Evolutionary conservation across 2,329 filamentous ascomycete genomes (phyloP).

Genomic region (Geosmithia morbida): DNA sequence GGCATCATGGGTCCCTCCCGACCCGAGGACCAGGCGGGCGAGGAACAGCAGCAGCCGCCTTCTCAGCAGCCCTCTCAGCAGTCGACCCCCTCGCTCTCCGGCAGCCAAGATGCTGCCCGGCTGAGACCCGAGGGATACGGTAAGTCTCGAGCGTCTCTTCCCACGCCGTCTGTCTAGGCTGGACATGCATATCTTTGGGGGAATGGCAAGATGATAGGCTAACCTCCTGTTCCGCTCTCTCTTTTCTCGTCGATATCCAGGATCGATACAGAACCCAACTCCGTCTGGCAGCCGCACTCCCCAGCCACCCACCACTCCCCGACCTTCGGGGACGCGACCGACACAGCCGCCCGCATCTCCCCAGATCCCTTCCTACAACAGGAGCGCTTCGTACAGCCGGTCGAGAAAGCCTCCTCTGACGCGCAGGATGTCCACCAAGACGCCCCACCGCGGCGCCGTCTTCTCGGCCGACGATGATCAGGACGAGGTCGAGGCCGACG

Average conservation of each 20-base stretch:
- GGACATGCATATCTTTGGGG: neutral
- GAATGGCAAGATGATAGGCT: too few relatives aligned
- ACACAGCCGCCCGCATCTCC: slow-evolving; percentile 24
- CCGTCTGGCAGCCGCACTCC: slow-evolving; percentile 1
- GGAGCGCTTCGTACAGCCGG: slow-evolving; percentile 29
- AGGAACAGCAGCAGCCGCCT: neutral
- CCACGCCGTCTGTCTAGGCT: neutral
- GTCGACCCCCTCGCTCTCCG: slow-evolving; percentile 28
- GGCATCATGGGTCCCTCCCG: slow-evolving; percentile 27
- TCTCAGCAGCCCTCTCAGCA: neutral
- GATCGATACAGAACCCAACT: slow-evolving; percentile 1
- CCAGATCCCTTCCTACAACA: slow-evolving; percentile 21
- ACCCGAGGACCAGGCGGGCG: slow-evolving; percentile 12
- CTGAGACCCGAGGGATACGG: slow-evolving; percentile 44
- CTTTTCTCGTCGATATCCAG: neutral
- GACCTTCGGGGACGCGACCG: slow-evolving; percentile 12
- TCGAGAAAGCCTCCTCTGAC: slow-evolving; percentile 59
- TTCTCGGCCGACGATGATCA: slow-evolving; percentile 88
- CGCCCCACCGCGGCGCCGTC: slow-evolving; percentile 67
- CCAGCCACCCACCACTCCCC: neutral
- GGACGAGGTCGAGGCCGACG: slow-evolving; percentile 63
- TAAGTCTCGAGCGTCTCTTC: slow-evolving; percentile 26
- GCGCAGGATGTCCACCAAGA: slow-evolving; percentile 62
- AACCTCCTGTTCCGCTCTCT: too few relatives aligned
- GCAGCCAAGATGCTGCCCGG: slow-evolving; percentile 39